phyloP scores from a whole-genome alignment of 2,329 filamentous ascomycete species.

The Parafenestella ontariensis region DNA sequence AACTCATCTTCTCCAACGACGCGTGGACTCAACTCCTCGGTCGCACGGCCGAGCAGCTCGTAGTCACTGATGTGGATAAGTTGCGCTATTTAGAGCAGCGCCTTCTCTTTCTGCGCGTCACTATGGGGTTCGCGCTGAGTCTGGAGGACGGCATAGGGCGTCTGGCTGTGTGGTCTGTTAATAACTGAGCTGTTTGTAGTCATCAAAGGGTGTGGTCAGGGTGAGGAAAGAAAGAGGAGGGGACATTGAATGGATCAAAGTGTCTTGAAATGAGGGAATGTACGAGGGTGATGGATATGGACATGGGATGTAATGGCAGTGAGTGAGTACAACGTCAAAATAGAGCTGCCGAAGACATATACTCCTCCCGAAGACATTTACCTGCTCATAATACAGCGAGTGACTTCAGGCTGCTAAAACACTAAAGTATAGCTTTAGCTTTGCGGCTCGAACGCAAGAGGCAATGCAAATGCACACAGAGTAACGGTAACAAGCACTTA shows the following conservation, averaged over 20 bases:
- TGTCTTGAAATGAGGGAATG: too few species aligned
- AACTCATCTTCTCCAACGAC: conserved; percentile 60
- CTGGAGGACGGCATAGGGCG: conserved; percentile 40
- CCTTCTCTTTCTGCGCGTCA: conserved; percentile 60
- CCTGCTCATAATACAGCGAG: too few species aligned
- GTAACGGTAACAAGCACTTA: too few species aligned
- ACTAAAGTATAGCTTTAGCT: too few species aligned
- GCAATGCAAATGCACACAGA: too few species aligned
- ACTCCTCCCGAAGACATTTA: too few species aligned
- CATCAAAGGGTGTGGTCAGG: background rate
- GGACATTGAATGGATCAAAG: background rate
- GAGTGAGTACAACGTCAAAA: too few species aligned
- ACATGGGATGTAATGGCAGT: too few species aligned
- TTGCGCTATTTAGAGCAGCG: conserved; percentile 61
- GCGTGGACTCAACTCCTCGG: conserved; percentile 63
- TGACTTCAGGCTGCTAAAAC: too few species aligned
- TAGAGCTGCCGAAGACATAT: too few species aligned
- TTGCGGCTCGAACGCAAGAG: too few species aligned
- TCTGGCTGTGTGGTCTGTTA: conserved; percentile 43
- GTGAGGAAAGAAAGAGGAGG: background rate
- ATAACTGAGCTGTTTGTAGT: conserved; percentile 13
- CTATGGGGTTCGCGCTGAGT: conserved; percentile 64
- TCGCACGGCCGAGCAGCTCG: conserved; percentile 54
- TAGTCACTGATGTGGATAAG: conserved; percentile 46
- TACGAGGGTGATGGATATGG: background rate